Percentiles rank a stretch among this genome's conserved stretches.
Evolutionary conservation across 768 basidiomycete genomes (phyloP).

Genomic region (Rhodotorula toruloides): DNA sequence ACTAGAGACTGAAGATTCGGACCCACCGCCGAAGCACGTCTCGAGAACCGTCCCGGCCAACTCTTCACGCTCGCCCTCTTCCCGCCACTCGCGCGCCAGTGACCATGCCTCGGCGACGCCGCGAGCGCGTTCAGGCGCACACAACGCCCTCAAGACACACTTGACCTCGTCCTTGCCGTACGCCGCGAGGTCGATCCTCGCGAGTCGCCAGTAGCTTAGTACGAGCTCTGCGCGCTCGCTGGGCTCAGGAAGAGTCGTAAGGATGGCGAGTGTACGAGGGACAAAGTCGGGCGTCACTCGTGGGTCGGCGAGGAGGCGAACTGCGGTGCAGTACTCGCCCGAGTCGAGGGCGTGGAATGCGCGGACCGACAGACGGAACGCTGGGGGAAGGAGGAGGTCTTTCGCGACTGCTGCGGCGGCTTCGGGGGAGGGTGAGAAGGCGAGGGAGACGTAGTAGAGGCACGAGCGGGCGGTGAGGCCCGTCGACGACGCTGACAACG

Average conservation of each 20-base stretch:
- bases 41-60: conserved; percentile 15
- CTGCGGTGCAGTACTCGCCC: conserved; percentile 5
- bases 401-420: conserved; percentile 7
- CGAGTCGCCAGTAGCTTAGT: conserved; percentile 29
- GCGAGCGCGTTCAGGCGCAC: conserved; percentile 1
- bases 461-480: conserved; percentile 16
- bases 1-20: too few relatives aligned
- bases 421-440: background rate
- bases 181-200: conserved; percentile 4
- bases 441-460: conserved; percentile 36
- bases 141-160: conserved; percentile 21
- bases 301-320: conserved; percentile 30
- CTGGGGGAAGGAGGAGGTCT: conserved; percentile 23
- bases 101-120: conserved; percentile 35
- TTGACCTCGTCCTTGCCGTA: conserved; percentile 10
- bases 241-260: conserved; percentile 3
- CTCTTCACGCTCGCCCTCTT: conserved; percentile 11
- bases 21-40: conserved; percentile 35
- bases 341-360: conserved; percentile 33
- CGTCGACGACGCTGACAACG: background rate
- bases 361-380: conserved; percentile 20
- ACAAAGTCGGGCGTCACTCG: conserved; percentile 31
- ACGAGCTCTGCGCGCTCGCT: conserved; percentile 16
- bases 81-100: conserved; percentile 22
- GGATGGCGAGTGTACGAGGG: conserved; percentile 22